A percentile compares a stretch with the other conserved stretches of the same genome.
Evolutionary conservation across 2,329 filamentous ascomycete species (phyloP).

Genomic region (Epichloe coenophiala): DNA sequence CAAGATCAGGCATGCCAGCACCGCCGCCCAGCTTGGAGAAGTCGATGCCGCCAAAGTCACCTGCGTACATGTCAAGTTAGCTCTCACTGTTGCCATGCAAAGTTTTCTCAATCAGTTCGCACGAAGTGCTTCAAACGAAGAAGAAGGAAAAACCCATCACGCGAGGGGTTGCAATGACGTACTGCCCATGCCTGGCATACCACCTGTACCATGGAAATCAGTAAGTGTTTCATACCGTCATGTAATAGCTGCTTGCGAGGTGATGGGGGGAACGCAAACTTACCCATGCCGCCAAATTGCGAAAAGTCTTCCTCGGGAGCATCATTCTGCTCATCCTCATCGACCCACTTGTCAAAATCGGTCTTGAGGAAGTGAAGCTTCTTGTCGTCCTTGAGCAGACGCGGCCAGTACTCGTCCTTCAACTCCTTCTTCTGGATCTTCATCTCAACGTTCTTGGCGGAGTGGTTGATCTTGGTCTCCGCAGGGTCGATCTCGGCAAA

Average conservation of each 20-base stretch:
- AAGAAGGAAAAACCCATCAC: too few species aligned
- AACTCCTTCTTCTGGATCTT: conserved; percentile 96
- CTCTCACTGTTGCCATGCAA: background rate
- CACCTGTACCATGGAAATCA: conserved; percentile 21
- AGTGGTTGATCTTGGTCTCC: conserved; percentile 79
- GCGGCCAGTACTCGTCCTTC: conserved; percentile 89
- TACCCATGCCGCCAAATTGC: conserved; percentile 53
- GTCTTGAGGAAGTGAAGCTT: conserved; percentile 96
- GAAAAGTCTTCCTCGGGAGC: conserved; percentile 67
- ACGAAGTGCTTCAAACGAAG: background rate
- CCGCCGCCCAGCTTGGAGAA: conserved; percentile 76
- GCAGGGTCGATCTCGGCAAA: conserved; percentile 80
- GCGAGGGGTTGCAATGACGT: conserved; percentile 16
- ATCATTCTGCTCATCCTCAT: conserved; percentile 96
- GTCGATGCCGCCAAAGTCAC: conserved; percentile 77
- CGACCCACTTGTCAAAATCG: conserved; percentile 98
- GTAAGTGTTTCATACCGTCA: background rate
- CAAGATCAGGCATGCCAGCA: conserved; percentile 16
- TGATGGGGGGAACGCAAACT: conserved; percentile 16
- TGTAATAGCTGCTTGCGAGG: background rate
- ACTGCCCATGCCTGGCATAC: conserved; percentile 41
- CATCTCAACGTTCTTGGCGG: conserved; percentile 73
- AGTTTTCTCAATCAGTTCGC: background rate
- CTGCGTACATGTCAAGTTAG: conserved; percentile 15
- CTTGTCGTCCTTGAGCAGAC: conserved; percentile 78